Percentiles rank a stretch among this genome's conserved stretches.
phyloP scores from a whole-genome alignment of 352 stramenopile genomes.

The Blastocystis sp. region DNA sequence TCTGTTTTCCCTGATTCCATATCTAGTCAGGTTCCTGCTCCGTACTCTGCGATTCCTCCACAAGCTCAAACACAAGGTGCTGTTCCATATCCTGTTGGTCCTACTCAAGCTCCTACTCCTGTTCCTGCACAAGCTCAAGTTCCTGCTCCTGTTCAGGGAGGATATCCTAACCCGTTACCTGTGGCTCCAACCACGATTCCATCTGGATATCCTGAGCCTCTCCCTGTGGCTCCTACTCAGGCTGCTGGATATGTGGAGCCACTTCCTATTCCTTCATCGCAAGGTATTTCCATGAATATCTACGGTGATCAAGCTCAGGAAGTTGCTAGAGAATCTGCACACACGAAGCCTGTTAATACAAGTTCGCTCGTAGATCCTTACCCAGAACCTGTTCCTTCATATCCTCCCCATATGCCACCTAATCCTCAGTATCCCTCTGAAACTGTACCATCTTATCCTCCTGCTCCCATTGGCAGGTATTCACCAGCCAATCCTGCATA shows the following conservation, averaged over 20 bases:
- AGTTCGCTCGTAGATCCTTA: no score
- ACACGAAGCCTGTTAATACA: not conserved
- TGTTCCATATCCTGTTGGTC: no score
- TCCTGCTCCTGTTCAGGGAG: not conserved
- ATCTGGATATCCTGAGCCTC: no score
- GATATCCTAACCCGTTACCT: not conserved
- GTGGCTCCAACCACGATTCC: no score
- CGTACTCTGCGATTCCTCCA: not conserved
- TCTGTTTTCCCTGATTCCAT: not conserved
- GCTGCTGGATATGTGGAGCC: not conserved
- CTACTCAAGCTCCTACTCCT: not conserved
- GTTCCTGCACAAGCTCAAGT: not conserved
- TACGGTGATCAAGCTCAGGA: not conserved
- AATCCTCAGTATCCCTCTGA: no score
- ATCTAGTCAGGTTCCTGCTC: not conserved
- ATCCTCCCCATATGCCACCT: no score
- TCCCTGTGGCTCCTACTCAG: no score
- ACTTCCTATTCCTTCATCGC: not conserved
- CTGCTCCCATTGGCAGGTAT: not conserved
- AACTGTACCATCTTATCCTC: not conserved
- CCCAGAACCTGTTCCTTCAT: no score
- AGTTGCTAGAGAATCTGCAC: not conserved
- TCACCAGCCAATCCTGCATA: not conserved
- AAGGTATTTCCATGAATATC: constrained; percentile 27
- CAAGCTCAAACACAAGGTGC: not conserved